Percentiles rank a stretch among this genome's conserved stretches.
These are phyloP conservation scores for Cardiospermum halicacabum DNA, from an alignment of 345 rosid species.

Conservation along the genomic window DNA sequence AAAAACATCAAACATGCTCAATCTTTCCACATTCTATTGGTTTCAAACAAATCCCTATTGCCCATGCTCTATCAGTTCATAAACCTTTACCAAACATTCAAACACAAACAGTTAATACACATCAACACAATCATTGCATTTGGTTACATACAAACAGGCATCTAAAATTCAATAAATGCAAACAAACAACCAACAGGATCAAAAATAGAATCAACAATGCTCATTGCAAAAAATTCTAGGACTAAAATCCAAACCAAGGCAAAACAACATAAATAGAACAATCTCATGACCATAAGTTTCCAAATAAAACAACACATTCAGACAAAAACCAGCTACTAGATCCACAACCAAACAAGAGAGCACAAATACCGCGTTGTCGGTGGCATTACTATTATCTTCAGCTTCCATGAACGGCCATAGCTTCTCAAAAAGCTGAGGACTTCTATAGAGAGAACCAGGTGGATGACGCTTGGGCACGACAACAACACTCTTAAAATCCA, in stretches of 20 bases:
- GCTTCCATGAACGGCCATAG: slow-evolving; percentile 88
- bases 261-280: background rate
- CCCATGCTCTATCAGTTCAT: background rate
- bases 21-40: background rate
- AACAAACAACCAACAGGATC: background rate
- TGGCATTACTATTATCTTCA: slow-evolving; percentile 41
- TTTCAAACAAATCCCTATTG: background rate
- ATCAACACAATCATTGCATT: background rate
- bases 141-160: background rate
- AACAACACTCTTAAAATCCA: slow-evolving; percentile 51
- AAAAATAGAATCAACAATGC: background rate
- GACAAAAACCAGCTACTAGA: background rate
- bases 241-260: background rate
- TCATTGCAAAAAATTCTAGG: background rate
- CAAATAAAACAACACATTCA: background rate
- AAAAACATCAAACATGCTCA: background rate
- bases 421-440: slow-evolving; percentile 77
- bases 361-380: slow-evolving; percentile 71
- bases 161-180: background rate
- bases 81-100: background rate
- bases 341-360: slow-evolving; percentile 3
- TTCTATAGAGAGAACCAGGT: slow-evolving; percentile 76
- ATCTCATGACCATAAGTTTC: background rate
- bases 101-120: background rate
- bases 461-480: slow-evolving; percentile 52